Evolutionary conservation across 2,329 filamentous ascomycete species (phyloP), one percentile per base, ranked within the genome.

Genomic region (Aspergillus sp.): DNA sequence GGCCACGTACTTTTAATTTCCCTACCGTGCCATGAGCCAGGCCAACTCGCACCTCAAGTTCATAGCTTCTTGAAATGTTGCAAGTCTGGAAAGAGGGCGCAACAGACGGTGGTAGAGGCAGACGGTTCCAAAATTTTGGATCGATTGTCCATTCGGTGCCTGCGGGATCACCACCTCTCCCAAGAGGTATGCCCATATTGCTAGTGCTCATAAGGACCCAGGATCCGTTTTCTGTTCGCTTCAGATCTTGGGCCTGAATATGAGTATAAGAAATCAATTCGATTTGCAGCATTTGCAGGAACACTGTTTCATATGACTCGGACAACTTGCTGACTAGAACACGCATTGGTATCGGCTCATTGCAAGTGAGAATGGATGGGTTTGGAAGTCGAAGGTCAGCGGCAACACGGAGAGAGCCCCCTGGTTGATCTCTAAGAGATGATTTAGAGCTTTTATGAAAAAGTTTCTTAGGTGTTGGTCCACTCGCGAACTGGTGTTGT

Each of bases 71-170:
- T 51, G 84, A 83, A 48, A 98, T 83, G 72, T 98, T 98, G 76
- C 95, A 99, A 1, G 92, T 91, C 48, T 86, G 81, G 70, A 99
- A 99, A 0, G 87, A 88, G 0, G 95, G 95, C 9, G 91, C 88
- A 11, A 99, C 86, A 0, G 90, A 93, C 71, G 91, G 95, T 2
- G 93, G 95, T 5, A 98, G 79, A 0, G 86, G 80, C 49, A 85
- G 80, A 41, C 80, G 80, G 61, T 84, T 84, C 95, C 95, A 99
- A 41, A 93, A 71, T 2, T 80, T 81, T 48, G 85, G 78, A 55
- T 92, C 88, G 22, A 96, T 71, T n/a, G 83, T 80, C 56, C 87
- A 79, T 67, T 96, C 90, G 11, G 84, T 84, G 45, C 86, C 85
- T 6, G 85, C 78, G 3, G 86, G 76, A 67, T 79, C 88, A 65